phyloP scores from a whole-genome alignment of 2,329 filamentous ascomycete genomes.

The Claviceps africana region DNA sequence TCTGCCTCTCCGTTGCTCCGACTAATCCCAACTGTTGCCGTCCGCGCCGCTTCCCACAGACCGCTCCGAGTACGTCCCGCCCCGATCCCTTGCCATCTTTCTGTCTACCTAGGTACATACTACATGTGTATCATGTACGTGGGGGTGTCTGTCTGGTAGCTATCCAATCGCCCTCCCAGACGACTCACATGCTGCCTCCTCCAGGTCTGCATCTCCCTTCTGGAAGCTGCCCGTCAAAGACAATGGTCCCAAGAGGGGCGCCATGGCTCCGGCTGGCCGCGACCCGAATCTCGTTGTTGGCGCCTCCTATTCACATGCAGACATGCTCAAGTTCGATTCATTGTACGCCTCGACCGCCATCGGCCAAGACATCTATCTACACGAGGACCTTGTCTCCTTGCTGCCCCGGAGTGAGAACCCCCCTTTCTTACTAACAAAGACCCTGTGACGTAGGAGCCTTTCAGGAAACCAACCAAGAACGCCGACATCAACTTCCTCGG shows the following conservation, averaged over 20 bases:
- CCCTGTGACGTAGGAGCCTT: conserved; percentile 33
- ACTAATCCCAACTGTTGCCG: conserved; percentile 3
- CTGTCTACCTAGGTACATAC: neutral
- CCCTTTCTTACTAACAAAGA: neutral
- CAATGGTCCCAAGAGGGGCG: conserved; percentile 35
- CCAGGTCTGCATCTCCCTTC: conserved; percentile 75
- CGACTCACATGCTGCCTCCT: conserved; percentile 2
- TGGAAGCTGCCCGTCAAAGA: conserved; percentile 54
- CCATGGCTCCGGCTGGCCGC: conserved; percentile 26
- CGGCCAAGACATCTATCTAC: neutral
- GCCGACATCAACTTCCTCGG: conserved; percentile 49
- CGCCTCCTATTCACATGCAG: conserved; percentile 89
- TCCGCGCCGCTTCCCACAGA: conserved; percentile 25
- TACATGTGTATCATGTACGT: neutral
- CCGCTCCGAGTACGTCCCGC: conserved; percentile 44
- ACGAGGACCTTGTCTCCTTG: neutral
- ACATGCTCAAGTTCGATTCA: conserved; percentile 77
- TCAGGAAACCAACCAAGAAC: conserved; percentile 56
- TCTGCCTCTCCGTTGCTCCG: neutral
- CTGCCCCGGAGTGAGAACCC: neutral
- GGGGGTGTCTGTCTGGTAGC: neutral
- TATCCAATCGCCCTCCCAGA: conserved; percentile 12
- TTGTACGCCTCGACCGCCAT: conserved; percentile 38
- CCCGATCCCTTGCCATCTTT: neutral
- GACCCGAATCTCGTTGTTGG: conserved; percentile 70